Conservation (phyloP, 2,329 filamentous ascomycete genomes). For the Exophiala sp. region DNA sequence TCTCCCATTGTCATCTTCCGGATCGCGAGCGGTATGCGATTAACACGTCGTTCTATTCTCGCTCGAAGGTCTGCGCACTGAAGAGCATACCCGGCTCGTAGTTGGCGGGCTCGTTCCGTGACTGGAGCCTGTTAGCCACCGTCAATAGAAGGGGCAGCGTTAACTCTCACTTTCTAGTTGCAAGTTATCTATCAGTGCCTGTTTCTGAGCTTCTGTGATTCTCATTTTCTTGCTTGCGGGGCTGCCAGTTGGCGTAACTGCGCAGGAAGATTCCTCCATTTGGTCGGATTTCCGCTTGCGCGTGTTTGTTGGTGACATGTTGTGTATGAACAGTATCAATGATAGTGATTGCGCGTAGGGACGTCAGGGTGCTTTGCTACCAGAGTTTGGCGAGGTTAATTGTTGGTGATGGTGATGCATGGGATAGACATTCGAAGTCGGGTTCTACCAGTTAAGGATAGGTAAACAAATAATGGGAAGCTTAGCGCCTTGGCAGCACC, state of each 20-base stretch:
- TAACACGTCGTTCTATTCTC: slow-evolving; percentile 87
- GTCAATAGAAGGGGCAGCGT: background rate
- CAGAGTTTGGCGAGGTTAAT: too few species aligned
- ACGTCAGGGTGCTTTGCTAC: too few species aligned
- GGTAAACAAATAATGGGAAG: too few species aligned
- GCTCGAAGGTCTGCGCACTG: slow-evolving; percentile 82
- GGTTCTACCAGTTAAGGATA: too few species aligned
- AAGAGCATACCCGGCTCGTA: slow-evolving; percentile 83
- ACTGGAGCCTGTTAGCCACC: slow-evolving; percentile 51
- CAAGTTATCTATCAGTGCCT: slow-evolving; percentile 81
- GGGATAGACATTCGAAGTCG: too few species aligned
- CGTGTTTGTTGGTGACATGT: slow-evolving; percentile 36
- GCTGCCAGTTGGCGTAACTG: slow-evolving; percentile 48
- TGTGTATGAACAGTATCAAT: too few species aligned
- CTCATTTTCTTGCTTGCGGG: slow-evolving; percentile 61
- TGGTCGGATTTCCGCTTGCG: slow-evolving; percentile 42
- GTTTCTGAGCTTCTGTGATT: slow-evolving; percentile 71
- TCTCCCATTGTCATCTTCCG: slow-evolving; percentile 81
- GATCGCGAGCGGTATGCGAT: slow-evolving; percentile 78
- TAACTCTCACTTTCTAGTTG: slow-evolving; percentile 74
- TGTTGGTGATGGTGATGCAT: too few species aligned
- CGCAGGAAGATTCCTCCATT: slow-evolving; percentile 44
- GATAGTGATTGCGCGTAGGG: too few species aligned
- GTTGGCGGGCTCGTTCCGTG: slow-evolving; percentile 78
- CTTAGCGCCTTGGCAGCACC: too few species aligned